Evolutionary conservation across 164 flowering plant genomes (phyloP).

Genomic region (Sextonia rubra): DNA sequence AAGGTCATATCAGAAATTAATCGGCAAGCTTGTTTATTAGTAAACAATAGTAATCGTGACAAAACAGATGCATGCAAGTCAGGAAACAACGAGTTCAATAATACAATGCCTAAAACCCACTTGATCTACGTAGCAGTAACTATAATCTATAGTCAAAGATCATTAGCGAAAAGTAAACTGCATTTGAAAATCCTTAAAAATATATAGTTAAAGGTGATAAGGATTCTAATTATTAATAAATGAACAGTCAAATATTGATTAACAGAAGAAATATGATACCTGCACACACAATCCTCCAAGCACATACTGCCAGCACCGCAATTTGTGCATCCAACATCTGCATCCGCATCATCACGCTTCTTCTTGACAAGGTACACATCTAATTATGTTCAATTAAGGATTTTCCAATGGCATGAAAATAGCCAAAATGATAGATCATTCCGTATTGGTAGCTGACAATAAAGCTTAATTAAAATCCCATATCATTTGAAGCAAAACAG

Average conservation of each 20-base stretch:
- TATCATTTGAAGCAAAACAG: not conserved
- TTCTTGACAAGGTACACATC: slow-evolving; percentile 86
- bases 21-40: too few relatives aligned
- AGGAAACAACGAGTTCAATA: too few relatives aligned
- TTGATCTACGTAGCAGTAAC: too few relatives aligned
- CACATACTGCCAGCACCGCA: slow-evolving; percentile 50
- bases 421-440: not conserved
- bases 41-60: too few relatives aligned
- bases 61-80: too few relatives aligned
- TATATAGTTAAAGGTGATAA: too few relatives aligned
- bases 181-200: too few relatives aligned
- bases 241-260: not conserved
- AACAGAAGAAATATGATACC: slow-evolving; percentile 35
- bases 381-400: slow-evolving; percentile 38
- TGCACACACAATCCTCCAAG: slow-evolving; percentile 80
- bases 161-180: too few relatives aligned
- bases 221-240: too few relatives aligned
- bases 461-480: not conserved
- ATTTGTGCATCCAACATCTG: slow-evolving; percentile 68
- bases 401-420: slow-evolving; percentile 6
- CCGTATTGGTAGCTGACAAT: not conserved
- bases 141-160: too few relatives aligned
- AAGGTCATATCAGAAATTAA: too few relatives aligned
- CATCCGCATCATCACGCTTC: slow-evolving; percentile 59
- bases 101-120: too few relatives aligned